These are phyloP conservation scores for Gamarada debralockiae DNA, from an alignment of 495 filamentous ascomycete species.

Conservation along the genomic window DNA sequence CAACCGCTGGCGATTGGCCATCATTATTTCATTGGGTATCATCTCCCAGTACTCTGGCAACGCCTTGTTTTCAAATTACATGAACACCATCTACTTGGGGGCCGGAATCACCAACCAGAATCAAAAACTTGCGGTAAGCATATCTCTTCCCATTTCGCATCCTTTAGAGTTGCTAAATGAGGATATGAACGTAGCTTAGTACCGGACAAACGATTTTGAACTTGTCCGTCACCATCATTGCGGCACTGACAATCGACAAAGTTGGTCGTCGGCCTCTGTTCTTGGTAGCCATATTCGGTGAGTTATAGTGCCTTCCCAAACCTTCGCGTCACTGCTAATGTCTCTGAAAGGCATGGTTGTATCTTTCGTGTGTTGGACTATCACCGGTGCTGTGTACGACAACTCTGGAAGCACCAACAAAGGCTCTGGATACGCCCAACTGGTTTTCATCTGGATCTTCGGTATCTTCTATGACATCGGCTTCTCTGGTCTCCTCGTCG, in stretches of 20 bases:
- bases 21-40: slow-evolving; percentile 47
- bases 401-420: slow-evolving; percentile 26
- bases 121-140: slow-evolving; percentile 20
- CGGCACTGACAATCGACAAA: slow-evolving; percentile 31
- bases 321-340: too few species aligned
- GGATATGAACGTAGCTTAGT: too few species aligned
- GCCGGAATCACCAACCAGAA: neutral
- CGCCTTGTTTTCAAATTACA: slow-evolving; percentile 53
- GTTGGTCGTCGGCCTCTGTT: slow-evolving; percentile 24
- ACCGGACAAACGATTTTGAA: slow-evolving; percentile 16
- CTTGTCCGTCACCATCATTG: slow-evolving; percentile 18
- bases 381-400: slow-evolving; percentile 18
- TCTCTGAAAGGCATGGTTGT: slow-evolving; percentile 22
- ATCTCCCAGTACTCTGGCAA: slow-evolving; percentile 53
- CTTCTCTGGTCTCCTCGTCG: slow-evolving; percentile 34
- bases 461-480: slow-evolving; percentile 35
- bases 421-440: slow-evolving; percentile 21
- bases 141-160: too few species aligned
- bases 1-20: slow-evolving; percentile 47
- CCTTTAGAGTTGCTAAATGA: too few species aligned
- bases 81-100: slow-evolving; percentile 23
- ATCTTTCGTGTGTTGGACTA: slow-evolving; percentile 25
- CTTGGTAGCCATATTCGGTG: slow-evolving; percentile 15
- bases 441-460: slow-evolving; percentile 39
- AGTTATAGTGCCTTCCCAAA: too few species aligned